These are phyloP conservation scores for Magnolia officinalis DNA, from an alignment of 164 flowering plant species.

Conservation along the genomic window DNA sequence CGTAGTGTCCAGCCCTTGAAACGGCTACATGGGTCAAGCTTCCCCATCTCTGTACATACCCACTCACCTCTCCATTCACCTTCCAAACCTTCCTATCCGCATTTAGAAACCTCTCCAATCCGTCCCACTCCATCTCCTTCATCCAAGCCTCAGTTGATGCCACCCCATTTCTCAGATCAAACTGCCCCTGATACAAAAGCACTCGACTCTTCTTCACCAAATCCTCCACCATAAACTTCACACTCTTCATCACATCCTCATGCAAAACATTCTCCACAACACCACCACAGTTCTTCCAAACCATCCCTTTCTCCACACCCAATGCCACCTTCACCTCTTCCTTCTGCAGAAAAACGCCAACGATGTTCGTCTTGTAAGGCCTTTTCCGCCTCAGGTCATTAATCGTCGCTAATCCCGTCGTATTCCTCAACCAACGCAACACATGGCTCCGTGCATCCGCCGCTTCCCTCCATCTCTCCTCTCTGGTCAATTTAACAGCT, in stretches of 20 bases:
- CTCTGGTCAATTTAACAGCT: conserved; percentile 16
- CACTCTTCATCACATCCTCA: conserved; percentile 85
- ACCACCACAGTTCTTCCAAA: conserved; percentile 53
- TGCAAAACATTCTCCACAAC: conserved; percentile 42
- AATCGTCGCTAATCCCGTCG: conserved; percentile 27
- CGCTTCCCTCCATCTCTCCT: conserved; percentile 24
- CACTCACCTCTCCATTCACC: conserved; percentile 54
- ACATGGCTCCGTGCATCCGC: conserved; percentile 14
- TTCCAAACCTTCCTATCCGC: conserved; percentile 70
- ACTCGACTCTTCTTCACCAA: conserved; percentile 37
- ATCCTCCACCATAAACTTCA: conserved; percentile 50
- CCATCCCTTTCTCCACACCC: conserved; percentile 36
- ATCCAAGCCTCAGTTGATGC: conserved; percentile 72
- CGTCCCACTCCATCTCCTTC: conserved; percentile 62
- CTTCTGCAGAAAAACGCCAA: conserved; percentile 26
- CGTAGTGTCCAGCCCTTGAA: conserved; percentile 72
- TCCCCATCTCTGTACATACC: conserved; percentile 77
- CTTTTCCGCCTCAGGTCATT: conserved; percentile 21
- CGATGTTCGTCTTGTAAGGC: conserved; percentile 41
- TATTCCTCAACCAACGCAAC: conserved; percentile 11
- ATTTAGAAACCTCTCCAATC: conserved; percentile 32
- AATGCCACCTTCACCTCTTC: conserved; percentile 45
- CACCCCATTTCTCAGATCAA: conserved; percentile 67
- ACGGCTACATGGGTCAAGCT: conserved; percentile 62
- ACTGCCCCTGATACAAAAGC: conserved; percentile 43